Conservation (phyloP, 2,329 filamentous ascomycete species). For the Endocalyx cinctus region DNA sequence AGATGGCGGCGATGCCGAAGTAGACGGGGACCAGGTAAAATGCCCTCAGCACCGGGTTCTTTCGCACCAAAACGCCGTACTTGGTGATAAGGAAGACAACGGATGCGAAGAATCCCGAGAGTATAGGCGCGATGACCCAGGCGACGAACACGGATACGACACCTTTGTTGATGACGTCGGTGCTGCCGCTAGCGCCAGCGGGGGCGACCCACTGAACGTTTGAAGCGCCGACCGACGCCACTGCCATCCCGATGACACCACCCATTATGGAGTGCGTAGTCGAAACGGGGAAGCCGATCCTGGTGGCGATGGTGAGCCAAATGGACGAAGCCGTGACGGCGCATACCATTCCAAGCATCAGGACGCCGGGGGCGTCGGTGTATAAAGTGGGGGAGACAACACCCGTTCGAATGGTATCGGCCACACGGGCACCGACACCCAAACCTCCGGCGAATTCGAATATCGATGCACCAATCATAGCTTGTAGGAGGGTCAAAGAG, state of each 20-base stretch:
- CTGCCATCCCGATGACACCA: constrained; percentile 55
- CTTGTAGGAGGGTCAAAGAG: constrained; percentile 58
- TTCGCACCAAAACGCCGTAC: constrained; percentile 49
- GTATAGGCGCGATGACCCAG: constrained; percentile 55
- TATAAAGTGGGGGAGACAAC: constrained; percentile 46
- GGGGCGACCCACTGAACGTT: constrained; percentile 52
- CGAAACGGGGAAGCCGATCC: constrained; percentile 52
- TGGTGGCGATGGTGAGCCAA: constrained; percentile 55
- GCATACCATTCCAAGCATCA: constrained; percentile 57
- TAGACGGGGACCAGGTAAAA: constrained; percentile 51
- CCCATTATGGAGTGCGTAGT: constrained; percentile 59
- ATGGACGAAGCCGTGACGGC: constrained; percentile 48
- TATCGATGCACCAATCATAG: constrained; percentile 52
- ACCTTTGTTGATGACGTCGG: constrained; percentile 36
- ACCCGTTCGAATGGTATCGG: constrained; percentile 58
- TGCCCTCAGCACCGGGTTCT: constrained; percentile 48
- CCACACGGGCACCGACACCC: constrained; percentile 55
- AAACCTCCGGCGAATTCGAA: constrained; percentile 61
- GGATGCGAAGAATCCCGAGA: constrained; percentile 49
- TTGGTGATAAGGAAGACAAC: constrained; percentile 54
- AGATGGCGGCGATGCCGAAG: constrained; percentile 49
- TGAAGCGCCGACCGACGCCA: constrained; percentile 46
- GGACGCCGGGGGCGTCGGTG: constrained; percentile 40
- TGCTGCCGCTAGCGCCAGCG: constrained; percentile 26
- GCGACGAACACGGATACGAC: constrained; percentile 58